These are phyloP conservation scores for Boletus patriciae DNA, from an alignment of 768 basidiomycete genomes.

Conservation along the genomic window DNA sequence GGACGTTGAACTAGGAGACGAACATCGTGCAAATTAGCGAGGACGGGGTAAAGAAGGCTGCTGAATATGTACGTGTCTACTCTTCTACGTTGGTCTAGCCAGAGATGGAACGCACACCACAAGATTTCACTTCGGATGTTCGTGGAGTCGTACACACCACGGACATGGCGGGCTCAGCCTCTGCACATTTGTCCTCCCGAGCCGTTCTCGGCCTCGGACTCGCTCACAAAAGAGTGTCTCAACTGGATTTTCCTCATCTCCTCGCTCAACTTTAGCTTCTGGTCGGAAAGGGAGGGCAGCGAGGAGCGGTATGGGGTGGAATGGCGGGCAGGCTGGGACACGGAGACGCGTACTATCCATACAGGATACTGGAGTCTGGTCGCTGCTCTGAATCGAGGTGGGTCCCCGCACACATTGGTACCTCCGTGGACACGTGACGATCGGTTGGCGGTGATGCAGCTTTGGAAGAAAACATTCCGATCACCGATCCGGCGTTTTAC, in stretches of 20 bases:
- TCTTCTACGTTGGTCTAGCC: conserved; percentile 6
- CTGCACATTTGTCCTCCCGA: conserved; percentile 74
- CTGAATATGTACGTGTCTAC: conserved; percentile 52
- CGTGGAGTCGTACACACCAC: conserved; percentile 69
- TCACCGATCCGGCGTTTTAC: conserved; percentile 80
- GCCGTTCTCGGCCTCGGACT: conserved; percentile 53
- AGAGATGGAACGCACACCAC: not conserved
- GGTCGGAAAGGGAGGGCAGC: conserved; percentile 68
- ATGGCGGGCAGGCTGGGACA: conserved; percentile 71
- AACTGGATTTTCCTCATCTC: conserved; percentile 91
- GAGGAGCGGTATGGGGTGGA: conserved; percentile 71
- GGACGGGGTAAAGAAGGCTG: conserved; percentile 61
- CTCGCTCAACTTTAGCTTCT: conserved; percentile 85
- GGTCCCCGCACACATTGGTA: conserved; percentile 1
- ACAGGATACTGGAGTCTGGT: conserved; percentile 90
- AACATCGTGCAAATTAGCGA: conserved; percentile 59
- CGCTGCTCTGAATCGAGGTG: conserved; percentile 81
- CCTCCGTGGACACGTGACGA: not conserved
- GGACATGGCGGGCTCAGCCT: conserved; percentile 69
- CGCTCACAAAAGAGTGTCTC: conserved; percentile 56
- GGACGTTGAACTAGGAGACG: conserved; percentile 46
- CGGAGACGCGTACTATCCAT: conserved; percentile 50
- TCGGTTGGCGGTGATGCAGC: conserved; percentile 42
- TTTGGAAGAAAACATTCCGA: conserved; percentile 71
- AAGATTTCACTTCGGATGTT: conserved; percentile 64